Conservation (phyloP, 768 basidiomycete species). For the Nidularia pulvinata region DNA sequence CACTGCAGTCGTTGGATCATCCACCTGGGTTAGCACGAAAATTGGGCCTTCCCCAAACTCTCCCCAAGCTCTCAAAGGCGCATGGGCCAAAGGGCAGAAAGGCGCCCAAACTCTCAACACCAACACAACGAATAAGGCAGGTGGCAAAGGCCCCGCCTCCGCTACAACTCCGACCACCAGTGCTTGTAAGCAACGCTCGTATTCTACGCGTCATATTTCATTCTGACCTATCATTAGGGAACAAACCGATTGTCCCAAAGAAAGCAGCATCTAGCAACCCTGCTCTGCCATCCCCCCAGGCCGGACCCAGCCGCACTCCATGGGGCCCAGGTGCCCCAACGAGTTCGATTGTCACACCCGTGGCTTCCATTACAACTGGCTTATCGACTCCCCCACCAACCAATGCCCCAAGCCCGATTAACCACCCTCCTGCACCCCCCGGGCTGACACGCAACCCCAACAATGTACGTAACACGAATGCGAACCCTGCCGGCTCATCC, state of each 20-base stretch:
- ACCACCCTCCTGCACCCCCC: slow-evolving; percentile 7
- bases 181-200: no score
- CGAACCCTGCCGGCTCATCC: not conserved
- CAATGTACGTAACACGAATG: not conserved
- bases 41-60: slow-evolving; percentile 4
- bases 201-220: no score
- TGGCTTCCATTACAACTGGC: no score
- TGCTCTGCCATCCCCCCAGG: not conserved
- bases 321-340: no score
- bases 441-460: slow-evolving; percentile 5
- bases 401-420: not conserved
- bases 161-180: no score
- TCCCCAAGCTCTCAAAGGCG: slow-evolving; percentile 8
- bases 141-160: no score
- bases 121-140: no score
- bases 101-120: not conserved
- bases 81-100: slow-evolving; percentile 11
- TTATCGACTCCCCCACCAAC: not conserved
- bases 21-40: slow-evolving; percentile 26
- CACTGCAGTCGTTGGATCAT: slow-evolving; percentile 40
- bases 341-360: no score
- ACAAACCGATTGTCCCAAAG: slow-evolving; percentile 10
- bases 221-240: no score
- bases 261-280: no score
- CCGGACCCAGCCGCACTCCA: slow-evolving; percentile 1